Evolutionary conservation across 768 basidiomycete species (phyloP), one percentile per base, ranked within the genome.

Genomic region (Suillus clintonianus): DNA sequence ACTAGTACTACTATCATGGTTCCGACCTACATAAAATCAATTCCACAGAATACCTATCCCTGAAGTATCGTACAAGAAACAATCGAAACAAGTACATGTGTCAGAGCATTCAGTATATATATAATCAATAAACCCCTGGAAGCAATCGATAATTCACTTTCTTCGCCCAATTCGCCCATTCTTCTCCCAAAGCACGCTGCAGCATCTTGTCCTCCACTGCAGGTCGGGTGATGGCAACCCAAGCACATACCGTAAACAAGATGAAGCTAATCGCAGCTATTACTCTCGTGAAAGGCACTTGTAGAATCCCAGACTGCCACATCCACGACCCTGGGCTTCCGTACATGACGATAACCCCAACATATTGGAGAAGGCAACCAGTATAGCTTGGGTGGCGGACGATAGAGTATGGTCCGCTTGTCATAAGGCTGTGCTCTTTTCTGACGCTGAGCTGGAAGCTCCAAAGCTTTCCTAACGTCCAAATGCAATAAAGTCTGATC

Each of bases 101-200:
- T n/a, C 36, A 11, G 36, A 37, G 36, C 36, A 10, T 11, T 37
- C 36, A 37, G 36, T 37, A 11, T 9, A 9, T 37, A 37, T 37
- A 10, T 11, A 37, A 2, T 64, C 59, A 79, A 59, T 67, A 77
- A 5, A 78, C 32, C 10, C 71, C 67, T 0, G 79, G 79, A 27
- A 80, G 62, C 17, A 80, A 62, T 42, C 62, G 69, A 53, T 73
- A 77, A n/a, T 70, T 70, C 10, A 77, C 75, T 19, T 59, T 64
- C 2, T 36, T 61, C 5, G 71, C 74, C 72, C 75, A 80, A 3
- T 59, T 48, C 5, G 74, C 72, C 78, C 78, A 79, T 34, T 72
- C 75, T 36, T 69, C 45, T 9, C 74, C 76, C 64, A 79, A 78
- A 27, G 68, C 65, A 14, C 64, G 62, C 36, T 65, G 63, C 60